Base-by-base conservation (phyloP, 1,284 basidiomycete species). In the Polyporus tsugae region DNA sequence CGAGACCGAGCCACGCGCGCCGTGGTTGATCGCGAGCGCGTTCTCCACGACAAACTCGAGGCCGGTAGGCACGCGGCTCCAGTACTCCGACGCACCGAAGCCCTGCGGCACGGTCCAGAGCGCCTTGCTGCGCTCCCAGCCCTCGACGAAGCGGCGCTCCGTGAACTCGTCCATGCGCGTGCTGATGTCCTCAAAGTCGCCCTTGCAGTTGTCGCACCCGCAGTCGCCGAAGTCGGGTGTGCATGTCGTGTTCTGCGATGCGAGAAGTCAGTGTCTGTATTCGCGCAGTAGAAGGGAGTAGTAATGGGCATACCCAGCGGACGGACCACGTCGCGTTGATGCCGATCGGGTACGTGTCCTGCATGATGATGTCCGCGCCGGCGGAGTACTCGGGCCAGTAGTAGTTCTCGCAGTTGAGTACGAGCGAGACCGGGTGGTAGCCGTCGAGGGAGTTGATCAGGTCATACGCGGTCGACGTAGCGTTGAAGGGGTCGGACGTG, bases 81-180 rank as follows among this genome's bases (percentile, higher is more conserved):
- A 93, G 73, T 91, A 92, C 19, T 90, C 91, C 68, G 25, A 11
- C 19, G 22, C 44, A 52, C 91, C 91, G 76, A 94, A 94, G 0
- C 85, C 92, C 77, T 94, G 92, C 0, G 92, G 91, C 0, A 93
- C 92, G 1, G 88, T 87, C 92, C 92, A 94, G 2, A 93, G 83
- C 0, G 87, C 83, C 75, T 90, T 88, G 3, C 83, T 85, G 17
- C 86, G 80, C 62, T 88, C 88, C 87, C 90, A 89, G 5, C 91
- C 91, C 57, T 89, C 83, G 59, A 83, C 82, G 71, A 86, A 83
- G 33, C 91, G 79, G 19, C 90, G 82, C 42, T 88, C 80, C 29
- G 79, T 75, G 77, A 89, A 93, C 67, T 87, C 82, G 64, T 90
- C 87, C 83, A 92, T 87, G 33, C 92, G 83, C 0, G 80, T 82